Evolutionary conservation across 2,329 filamentous ascomycete species (phyloP).

Genomic region (Diplodia corticola): DNA sequence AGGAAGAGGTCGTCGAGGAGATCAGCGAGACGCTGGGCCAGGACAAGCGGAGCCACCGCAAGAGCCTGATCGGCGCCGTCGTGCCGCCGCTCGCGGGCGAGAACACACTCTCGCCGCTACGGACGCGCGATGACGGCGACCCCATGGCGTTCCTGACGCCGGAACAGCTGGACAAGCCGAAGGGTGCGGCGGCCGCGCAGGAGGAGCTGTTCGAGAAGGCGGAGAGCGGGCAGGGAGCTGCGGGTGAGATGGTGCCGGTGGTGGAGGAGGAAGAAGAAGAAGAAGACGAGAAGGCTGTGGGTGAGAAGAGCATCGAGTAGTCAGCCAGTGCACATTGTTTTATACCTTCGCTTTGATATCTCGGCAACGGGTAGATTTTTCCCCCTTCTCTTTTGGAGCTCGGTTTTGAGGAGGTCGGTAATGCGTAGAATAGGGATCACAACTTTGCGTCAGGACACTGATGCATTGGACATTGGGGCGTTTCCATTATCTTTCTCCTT

Average conservation of each 20-base stretch:
- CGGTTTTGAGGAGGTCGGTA: not conserved
- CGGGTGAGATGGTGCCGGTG: not conserved
- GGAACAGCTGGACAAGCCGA: slow-evolving; percentile 5
- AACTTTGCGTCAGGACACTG: not conserved
- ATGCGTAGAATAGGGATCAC: slow-evolving; percentile 11
- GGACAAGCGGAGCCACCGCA: slow-evolving; percentile 42
- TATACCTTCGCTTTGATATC: not conserved
- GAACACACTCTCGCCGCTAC: slow-evolving; percentile 33
- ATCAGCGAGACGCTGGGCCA: slow-evolving; percentile 39
- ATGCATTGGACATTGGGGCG: slow-evolving; percentile 1
- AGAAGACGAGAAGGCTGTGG: not conserved
- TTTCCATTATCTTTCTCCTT: not conserved
- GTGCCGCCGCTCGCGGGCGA: slow-evolving; percentile 32
- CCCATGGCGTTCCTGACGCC: not conserved
- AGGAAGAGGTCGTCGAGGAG: slow-evolving; percentile 35
- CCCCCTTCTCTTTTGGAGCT: not conserved
- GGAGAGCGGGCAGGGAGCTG: slow-evolving; percentile 1
- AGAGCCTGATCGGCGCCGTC: slow-evolving; percentile 42
- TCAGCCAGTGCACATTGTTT: not conserved
- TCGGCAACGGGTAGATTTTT: not conserved
- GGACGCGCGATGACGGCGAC: slow-evolving; percentile 28
- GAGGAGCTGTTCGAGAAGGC: slow-evolving; percentile 5
- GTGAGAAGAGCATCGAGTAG: not conserved
- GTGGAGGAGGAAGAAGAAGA: not conserved
- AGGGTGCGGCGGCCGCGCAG: not conserved